phyloP scores from a whole-genome alignment of 257 asterid species.

The Euphrasia confusa region DNA sequence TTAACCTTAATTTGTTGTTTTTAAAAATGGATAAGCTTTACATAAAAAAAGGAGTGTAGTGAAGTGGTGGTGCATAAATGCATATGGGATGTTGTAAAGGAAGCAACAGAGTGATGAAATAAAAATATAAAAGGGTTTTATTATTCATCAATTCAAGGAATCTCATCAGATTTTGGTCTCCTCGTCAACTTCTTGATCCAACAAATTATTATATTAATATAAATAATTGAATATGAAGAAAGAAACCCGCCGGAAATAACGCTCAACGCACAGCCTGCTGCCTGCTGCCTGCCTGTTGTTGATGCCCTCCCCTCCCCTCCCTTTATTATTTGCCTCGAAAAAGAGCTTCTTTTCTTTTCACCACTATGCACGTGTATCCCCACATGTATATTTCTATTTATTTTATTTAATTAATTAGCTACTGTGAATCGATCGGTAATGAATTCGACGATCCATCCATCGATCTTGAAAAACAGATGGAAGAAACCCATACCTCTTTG shows the following conservation, averaged over 20 bases:
- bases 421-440: background rate
- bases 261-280: slow-evolving; percentile 33
- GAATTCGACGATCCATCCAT: background rate
- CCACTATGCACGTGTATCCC: slow-evolving; percentile 42
- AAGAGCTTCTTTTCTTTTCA: slow-evolving; percentile 31
- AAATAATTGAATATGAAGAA: background rate
- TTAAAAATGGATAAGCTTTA: slow-evolving; percentile 25
- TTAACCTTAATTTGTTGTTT: background rate
- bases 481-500: slow-evolving; percentile 31
- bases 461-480: slow-evolving; percentile 7
- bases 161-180: slow-evolving; percentile 28
- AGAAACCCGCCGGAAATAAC: slow-evolving; percentile 28
- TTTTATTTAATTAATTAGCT: background rate
- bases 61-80: background rate
- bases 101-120: slow-evolving; percentile 20
- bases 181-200: slow-evolving; percentile 12
- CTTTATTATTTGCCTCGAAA: slow-evolving; percentile 33
- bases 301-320: no score
- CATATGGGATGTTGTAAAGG: slow-evolving; percentile 28
- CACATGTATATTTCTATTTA: background rate
- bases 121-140: background rate
- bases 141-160: slow-evolving; percentile 34
- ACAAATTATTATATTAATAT: slow-evolving; percentile 1
- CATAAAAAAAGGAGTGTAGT: background rate
- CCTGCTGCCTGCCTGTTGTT: slow-evolving; percentile 23